A percentile compares a stretch with the other conserved stretches of the same genome.
These are phyloP conservation scores for Pichia nanzhaoensis DNA, from an alignment of 805 yeast genomes.

Conservation along the genomic window DNA sequence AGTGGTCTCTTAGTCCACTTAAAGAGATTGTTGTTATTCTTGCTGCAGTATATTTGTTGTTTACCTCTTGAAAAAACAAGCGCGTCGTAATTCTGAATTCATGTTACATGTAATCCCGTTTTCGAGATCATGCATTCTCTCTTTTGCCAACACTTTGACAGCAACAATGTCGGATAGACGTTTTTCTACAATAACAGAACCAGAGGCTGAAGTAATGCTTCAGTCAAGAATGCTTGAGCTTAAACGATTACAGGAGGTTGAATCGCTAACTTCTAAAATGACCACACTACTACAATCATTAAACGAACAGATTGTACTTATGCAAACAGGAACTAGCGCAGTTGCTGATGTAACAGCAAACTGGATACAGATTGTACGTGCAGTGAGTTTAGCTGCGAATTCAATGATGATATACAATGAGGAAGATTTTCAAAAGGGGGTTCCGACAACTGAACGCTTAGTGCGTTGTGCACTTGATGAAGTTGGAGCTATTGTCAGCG, in stretches of 20 bases:
- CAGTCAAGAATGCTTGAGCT: conserved; percentile 37
- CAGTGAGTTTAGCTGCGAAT: conserved; percentile 54
- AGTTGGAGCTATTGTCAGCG: conserved; percentile 27
- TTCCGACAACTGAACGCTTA: conserved; percentile 58
- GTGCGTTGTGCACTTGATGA: conserved; percentile 50
- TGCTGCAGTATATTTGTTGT: too few relatives aligned
- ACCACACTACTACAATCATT: conserved; percentile 42
- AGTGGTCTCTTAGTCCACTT: background rate
- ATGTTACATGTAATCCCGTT: too few relatives aligned
- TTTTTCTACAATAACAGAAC: conserved; percentile 14
- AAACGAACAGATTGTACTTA: conserved; percentile 40
- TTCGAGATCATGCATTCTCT: too few relatives aligned
- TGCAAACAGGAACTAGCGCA: conserved; percentile 53
- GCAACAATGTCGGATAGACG: conserved; percentile 12
- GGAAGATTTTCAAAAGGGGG: conserved; percentile 35
- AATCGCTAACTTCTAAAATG: conserved; percentile 38
- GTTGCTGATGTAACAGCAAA: conserved; percentile 53
- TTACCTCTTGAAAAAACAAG: background rate
- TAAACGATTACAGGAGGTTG: conserved; percentile 40
- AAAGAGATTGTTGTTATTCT: too few relatives aligned
- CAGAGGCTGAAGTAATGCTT: conserved; percentile 20
- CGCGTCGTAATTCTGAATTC: too few relatives aligned
- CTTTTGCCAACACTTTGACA: too few relatives aligned
- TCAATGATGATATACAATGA: conserved; percentile 40
- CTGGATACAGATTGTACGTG: conserved; percentile 57